Base-by-base conservation (phyloP, 257 asterid species). In the Lycium barbarum region DNA sequence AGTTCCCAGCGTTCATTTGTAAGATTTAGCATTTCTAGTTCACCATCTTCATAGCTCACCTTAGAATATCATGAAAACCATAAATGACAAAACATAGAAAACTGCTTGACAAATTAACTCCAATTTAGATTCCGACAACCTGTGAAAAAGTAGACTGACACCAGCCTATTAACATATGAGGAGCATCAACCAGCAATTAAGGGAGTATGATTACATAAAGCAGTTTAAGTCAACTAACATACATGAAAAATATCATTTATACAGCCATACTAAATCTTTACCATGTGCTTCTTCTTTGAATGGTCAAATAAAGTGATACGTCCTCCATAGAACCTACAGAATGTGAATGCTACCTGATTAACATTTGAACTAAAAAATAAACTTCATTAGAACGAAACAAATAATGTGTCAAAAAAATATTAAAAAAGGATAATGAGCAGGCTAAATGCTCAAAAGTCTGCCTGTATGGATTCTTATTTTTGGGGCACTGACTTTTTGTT, bases 291-390 rank as follows among this genome's bases (percentile, higher is more conserved):
- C 85, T 84, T 86, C 55, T 40, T 4, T 15, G 68, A n/a, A 15
- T 7, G 40, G 84, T 86, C 88, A 72, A 82, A 89, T 47, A 76
- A 40, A 74, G 71, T 2, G 47, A 87, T 59, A 51, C 18, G 49
- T n/a, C 92, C 92, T 66, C 81, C 86, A 49, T 88, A 88, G 84
- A 80, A 90, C 89, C 92, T 90, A 82, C 83, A 81, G 59, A 83
- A 78, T 20, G 79, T 83, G 83, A 88, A 76, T 68, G 22, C 71
- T 63, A 61, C 1, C 7, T 62, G 57, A 51, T 36, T 71, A 62
- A 54, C 17, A 79, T 45, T 49, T 14, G 18, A 61, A 84, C 12
- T 73, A 20, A 72, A 82, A 49, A 47, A 36, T 79, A 67, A 26
- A 63, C 49, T 15, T 63, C 22, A 63, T 63, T 82, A 53, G 3